These are phyloP conservation scores for Fonsecaea nubica DNA, from an alignment of 2,329 filamentous ascomycete genomes.

Conservation along the genomic window DNA sequence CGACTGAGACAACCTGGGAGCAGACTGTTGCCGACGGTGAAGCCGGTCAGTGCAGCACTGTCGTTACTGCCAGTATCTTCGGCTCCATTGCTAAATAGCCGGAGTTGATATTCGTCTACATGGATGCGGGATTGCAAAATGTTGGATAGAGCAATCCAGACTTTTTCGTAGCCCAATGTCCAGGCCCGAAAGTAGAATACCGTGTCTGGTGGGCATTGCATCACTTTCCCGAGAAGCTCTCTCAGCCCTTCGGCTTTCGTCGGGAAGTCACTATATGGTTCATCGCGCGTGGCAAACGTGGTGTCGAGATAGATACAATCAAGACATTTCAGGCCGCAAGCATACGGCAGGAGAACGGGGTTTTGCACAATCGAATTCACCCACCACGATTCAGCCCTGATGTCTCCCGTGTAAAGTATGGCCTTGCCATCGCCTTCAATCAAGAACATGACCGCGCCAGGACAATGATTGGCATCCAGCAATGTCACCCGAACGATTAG, in stretches of 20 bases:
- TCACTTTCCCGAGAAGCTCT: conserved; percentile 74
- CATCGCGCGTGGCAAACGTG: conserved; percentile 68
- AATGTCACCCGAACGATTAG: conserved; percentile 79
- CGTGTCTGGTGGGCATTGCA: conserved; percentile 72
- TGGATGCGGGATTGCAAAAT: conserved; percentile 76
- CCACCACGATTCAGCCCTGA: conserved; percentile 85
- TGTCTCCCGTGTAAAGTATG: conserved; percentile 86
- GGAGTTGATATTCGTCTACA: conserved; percentile 79
- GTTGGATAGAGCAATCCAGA: conserved; percentile 81
- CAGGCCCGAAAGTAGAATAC: conserved; percentile 85
- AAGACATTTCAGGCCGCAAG: conserved; percentile 67
- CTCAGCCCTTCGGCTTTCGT: conserved; percentile 75
- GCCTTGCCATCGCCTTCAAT: conserved; percentile 76
- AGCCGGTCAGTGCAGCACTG: conserved; percentile 73
- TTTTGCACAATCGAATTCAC: conserved; percentile 74
- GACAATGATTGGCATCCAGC: conserved; percentile 90
- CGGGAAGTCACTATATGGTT: conserved; percentile 60
- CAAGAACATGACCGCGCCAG: conserved; percentile 89
- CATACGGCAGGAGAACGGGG: conserved; percentile 77
- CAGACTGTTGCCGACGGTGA: conserved; percentile 72
- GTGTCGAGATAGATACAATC: conserved; percentile 91
- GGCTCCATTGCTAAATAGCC: conserved; percentile 71
- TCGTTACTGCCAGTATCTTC: conserved; percentile 57
- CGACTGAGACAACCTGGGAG: conserved; percentile 75
- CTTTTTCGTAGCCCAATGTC: conserved; percentile 93